Evolutionary conservation across 805 yeast species (phyloP), one percentile per base, ranked within the genome.

Genomic region (Ogataea paraovalis): DNA sequence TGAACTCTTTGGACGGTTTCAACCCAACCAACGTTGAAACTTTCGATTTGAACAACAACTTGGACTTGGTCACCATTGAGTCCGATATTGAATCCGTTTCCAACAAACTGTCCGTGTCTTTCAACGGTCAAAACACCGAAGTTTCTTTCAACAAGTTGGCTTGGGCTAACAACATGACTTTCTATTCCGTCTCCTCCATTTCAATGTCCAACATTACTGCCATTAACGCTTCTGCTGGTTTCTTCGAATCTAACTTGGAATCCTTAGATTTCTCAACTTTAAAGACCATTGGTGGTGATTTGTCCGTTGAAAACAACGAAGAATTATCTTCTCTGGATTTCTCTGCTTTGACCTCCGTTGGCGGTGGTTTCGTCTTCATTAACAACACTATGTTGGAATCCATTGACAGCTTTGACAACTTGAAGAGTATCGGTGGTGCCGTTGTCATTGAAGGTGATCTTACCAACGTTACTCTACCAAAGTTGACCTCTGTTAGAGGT

Each of bases 281-380:
- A 65, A 66, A 73, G 47, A 51, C 71, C 32, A 76, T 92, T 62
- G 97, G 97, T 68, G 88, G 85, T 62, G 82, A 96, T 57, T 79
- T 94, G 61, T 71, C 91, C 56, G 71, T 94, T 62, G 73, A 73
- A 67, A 74, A 83, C 58, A 94, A 94, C 79, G 76, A 79, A 53
- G 78, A 85, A 46, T 80, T 94, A 69, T 78, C 79, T 60, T 76
- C 73, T 59, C 57, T 87, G 50, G 81, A 83, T 56, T 85, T 89
- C 77, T 74, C 86, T 44, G 68, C 76, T 66, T 80, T 94, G 71
- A 75, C 82, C 52, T 55, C 78, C 43, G 74, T 94, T 62, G 95
- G 92, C 68, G 98, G 99, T 80, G 99, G 97, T 71, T 87, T 94
- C 70, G 83, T 79, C 61, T 74, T 94, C 65, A 81, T 87, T 55